Conservation (phyloP, 352 stramenopile species). For the Globisporangium emineosum region DNA sequence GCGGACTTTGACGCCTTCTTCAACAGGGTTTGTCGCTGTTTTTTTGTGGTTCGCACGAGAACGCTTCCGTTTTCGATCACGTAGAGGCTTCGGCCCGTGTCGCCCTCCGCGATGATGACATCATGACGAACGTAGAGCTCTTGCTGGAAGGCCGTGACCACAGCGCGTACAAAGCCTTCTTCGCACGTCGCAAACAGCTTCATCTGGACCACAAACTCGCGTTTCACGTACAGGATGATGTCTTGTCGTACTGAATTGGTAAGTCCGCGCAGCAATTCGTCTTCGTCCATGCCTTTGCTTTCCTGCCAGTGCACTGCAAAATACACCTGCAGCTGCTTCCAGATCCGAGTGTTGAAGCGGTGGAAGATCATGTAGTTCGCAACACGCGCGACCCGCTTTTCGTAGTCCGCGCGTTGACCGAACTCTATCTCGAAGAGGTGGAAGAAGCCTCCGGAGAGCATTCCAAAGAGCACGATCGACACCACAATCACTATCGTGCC, state of each 20-base stretch:
- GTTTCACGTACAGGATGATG: conserved; percentile 32
- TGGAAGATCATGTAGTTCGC: conserved; percentile 43
- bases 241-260: conserved; percentile 29
- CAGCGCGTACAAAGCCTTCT: conserved; percentile 49
- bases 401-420: conserved; percentile 40
- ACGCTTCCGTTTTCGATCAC: conserved; percentile 60
- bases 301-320: conserved; percentile 45
- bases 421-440: conserved; percentile 48
- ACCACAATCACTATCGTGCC: conserved; percentile 38
- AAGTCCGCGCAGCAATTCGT: conserved; percentile 36
- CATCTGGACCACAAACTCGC: conserved; percentile 58
- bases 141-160: conserved; percentile 62
- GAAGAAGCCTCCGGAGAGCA: conserved; percentile 44
- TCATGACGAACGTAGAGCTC: conserved; percentile 77
- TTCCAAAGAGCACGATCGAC: conserved; percentile 36
- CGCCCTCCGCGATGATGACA: conserved; percentile 65
- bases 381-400: conserved; percentile 39
- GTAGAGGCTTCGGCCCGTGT: conserved; percentile 58
- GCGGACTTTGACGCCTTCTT: neutral
- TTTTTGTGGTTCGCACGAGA: conserved; percentile 27
- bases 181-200: conserved; percentile 57
- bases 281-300: conserved; percentile 45
- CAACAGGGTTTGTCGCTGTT: neutral
- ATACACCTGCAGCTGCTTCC: conserved; percentile 47
- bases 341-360: conserved; percentile 34